Percentiles rank a stretch among this genome's conserved stretches.
These are phyloP conservation scores for Plasmodium berghei DNA, from an alignment of 169 alveolate genomes.

Conservation along the genomic window DNA sequence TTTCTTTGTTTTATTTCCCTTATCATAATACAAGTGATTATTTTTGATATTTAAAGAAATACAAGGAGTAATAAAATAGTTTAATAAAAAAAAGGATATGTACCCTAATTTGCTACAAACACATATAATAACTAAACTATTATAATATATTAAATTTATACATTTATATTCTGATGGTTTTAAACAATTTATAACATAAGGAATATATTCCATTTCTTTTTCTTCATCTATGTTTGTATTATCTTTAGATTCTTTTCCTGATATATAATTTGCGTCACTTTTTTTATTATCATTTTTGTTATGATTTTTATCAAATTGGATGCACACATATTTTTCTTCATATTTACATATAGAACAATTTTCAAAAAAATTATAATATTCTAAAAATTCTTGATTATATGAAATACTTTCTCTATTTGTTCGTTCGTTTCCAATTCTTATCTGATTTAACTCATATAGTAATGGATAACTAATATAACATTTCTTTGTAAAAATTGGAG, in stretches of 20 bases:
- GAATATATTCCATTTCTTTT: conserved; percentile 12
- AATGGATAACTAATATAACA: conserved; percentile 54
- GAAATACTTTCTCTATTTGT: not conserved
- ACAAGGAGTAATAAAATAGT: conserved; percentile 52
- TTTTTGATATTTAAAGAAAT: not conserved
- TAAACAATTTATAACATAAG: conserved; percentile 52
- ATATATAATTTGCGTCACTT: no score
- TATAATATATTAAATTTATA: conserved; percentile 22
- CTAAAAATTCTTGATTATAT: conserved; percentile 37
- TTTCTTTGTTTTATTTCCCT: conserved; percentile 9
- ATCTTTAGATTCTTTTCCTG: no score
- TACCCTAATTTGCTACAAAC: conserved; percentile 52
- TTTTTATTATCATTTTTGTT: not conserved
- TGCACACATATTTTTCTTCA: conserved; percentile 13
- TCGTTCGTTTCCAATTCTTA: not conserved
- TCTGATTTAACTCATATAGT: conserved; percentile 23
- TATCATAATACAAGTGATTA: not conserved
- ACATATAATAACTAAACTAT: conserved; percentile 19
- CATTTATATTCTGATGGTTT: conserved; percentile 13
- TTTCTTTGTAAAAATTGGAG: conserved; percentile 38
- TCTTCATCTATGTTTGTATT: not conserved
- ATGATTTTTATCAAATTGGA: not conserved
- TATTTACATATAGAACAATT: conserved; percentile 22
- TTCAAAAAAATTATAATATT: conserved; percentile 25
- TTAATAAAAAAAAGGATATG: conserved; percentile 42